Evolutionary conservation across 2,329 filamentous ascomycete species (phyloP), one percentile per base, ranked within the genome.

Genomic region (Trichoderma breve): DNA sequence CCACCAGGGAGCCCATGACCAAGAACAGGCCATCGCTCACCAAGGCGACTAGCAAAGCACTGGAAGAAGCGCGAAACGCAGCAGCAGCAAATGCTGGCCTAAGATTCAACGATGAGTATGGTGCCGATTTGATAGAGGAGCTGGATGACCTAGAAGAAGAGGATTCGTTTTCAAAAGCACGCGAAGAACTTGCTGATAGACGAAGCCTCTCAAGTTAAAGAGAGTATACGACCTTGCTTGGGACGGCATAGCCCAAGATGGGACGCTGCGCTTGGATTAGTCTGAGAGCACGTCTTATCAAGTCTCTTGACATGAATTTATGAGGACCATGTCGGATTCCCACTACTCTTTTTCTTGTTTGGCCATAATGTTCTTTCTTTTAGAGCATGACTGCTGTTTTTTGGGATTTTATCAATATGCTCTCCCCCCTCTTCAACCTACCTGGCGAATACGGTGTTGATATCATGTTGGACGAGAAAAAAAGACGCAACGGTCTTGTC

Each of bases 1-100:
- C 92, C n/a, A 90, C 90, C 71, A 87, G 88, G 58, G 91, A 91
- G 63, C 85, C 87, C 12, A 82, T 90, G 71, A 84, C 82, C 75
- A 63, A 67, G 32, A 73, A 47, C 30, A 73, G 60, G 55, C 53
- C 64, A 15, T 34, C 57, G 11, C 58, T 70, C 39, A 69, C 64
- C 34, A 68, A 70, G 30, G 60, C 58, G 43, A 53, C 69, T 14
- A 74, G 61, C 70, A 74, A 51, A 73, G 87, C 88, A 6, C 36
- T 65, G n/a, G 51, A 57, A 15, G 61, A 65, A 36, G 51, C 69
- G 15, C 68, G 60, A 51, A 30, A 51, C 15, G 60, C 60, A 8
- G 68, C 43, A 63, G 47, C 43, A 24, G 58, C 58, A 21, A 71
- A 57, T 30, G 60, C 43, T n/a, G 26, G 24, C 55, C 53, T 61